Percentiles rank a stretch among this genome's conserved stretches.
Conservation (phyloP, 73 alveolate genomes). For the Tetrahymena borealis region DNA sequence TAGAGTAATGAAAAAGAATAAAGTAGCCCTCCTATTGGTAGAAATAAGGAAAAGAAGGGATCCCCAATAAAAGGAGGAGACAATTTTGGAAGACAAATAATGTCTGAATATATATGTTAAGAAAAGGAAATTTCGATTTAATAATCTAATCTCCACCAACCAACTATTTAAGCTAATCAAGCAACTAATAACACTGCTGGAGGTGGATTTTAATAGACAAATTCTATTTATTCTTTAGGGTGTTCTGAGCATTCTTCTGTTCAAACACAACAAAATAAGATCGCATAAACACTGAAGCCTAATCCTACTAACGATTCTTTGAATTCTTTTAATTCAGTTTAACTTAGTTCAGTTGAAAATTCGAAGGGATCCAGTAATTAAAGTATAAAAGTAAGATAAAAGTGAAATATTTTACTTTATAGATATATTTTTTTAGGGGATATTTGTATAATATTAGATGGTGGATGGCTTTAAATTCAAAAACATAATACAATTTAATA, state of each 20-base stretch:
- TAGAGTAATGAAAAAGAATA: neutral
- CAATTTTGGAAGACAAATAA: neutral
- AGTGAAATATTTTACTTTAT: too few species aligned
- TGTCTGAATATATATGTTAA: neutral
- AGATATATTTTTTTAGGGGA: too few species aligned
- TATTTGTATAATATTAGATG: too few species aligned
- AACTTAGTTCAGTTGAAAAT: neutral
- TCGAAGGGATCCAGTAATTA: neutral
- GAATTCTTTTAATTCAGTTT: neutral
- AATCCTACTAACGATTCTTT: neutral
- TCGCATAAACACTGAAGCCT: neutral
- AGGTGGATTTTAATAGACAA: neutral
- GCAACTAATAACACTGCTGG: neutral
- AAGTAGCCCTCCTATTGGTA: neutral
- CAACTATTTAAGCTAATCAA: neutral
- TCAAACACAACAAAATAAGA: neutral
- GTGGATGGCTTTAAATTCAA: too few species aligned
- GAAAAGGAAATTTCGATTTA: neutral
- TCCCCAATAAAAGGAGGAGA: neutral
- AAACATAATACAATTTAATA: too few species aligned
- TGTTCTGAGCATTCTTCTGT: neutral
- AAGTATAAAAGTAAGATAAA: neutral
- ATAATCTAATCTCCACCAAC: neutral
- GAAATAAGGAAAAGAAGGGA: neutral
- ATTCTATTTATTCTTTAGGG: neutral